These are phyloP conservation scores for Arctium lappa DNA, from an alignment of 129 eudicot species.

Conservation along the genomic window DNA sequence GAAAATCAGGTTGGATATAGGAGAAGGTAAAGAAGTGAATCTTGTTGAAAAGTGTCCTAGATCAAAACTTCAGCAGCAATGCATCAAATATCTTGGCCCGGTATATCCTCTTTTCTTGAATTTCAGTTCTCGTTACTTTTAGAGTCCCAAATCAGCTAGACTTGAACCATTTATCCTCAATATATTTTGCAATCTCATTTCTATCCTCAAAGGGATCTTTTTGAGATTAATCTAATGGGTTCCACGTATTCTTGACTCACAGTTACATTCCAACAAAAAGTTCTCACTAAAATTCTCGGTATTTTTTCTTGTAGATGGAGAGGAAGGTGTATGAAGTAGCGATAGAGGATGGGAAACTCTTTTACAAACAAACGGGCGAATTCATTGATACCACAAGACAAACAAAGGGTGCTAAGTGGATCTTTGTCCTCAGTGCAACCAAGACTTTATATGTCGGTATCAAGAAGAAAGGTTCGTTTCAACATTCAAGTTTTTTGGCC, in stretches of 20 bases:
- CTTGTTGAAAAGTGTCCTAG: conserved; percentile 75
- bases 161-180: background rate
- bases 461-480: conserved; percentile 84
- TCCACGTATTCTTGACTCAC: background rate
- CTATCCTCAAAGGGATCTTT: background rate
- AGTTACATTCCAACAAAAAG: background rate
- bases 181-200: too few species aligned
- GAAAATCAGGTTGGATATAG: conserved; percentile 81
- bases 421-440: conserved; percentile 89
- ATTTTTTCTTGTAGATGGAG: conserved; percentile 52
- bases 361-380: conserved; percentile 54
- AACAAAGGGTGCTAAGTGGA: conserved; percentile 77
- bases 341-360: conserved; percentile 66
- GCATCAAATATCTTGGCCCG: conserved; percentile 97
- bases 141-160: background rate
- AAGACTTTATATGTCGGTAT: conserved; percentile 74
- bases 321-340: conserved; percentile 69
- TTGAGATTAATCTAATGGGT: background rate
- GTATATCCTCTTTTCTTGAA: conserved; percentile 29
- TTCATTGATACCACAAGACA: conserved; percentile 47
- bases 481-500: conserved; percentile 94
- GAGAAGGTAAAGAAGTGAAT: conserved; percentile 93
- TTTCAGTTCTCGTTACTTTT: background rate
- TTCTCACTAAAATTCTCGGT: background rate
- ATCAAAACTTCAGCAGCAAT: conserved; percentile 79